Percentiles rank a stretch among this genome's conserved stretches.
These are phyloP conservation scores for Chlorella sp. DNA, from an alignment of 139 green algal species.

Conservation along the genomic window DNA sequence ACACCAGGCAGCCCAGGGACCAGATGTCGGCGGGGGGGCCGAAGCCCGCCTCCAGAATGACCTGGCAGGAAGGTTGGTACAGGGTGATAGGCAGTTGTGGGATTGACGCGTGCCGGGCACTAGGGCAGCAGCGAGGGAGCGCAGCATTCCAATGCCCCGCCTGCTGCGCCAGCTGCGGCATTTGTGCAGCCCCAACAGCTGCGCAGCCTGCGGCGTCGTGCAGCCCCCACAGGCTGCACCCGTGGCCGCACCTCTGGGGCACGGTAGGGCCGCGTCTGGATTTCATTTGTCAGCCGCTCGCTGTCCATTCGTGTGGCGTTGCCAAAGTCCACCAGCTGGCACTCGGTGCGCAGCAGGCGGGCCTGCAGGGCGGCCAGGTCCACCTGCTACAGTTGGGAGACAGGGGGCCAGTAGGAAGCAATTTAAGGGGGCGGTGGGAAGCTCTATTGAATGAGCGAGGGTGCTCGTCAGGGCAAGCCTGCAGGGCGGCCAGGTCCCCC, in stretches of 20 bases:
- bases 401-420: neutral
- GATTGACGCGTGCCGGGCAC: no score
- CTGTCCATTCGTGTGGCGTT: slow-evolving; percentile 69
- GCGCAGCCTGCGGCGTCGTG: neutral
- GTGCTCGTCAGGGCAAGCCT: no score
- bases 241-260: slow-evolving; percentile 76
- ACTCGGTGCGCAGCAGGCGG: slow-evolving; percentile 53
- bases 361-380: slow-evolving; percentile 28
- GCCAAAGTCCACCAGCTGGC: slow-evolving; percentile 98
- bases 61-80: slow-evolving; percentile 58
- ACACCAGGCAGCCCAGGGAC: slow-evolving; percentile 96
- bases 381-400: neutral
- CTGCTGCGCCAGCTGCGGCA: no score
- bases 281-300: slow-evolving; percentile 94
- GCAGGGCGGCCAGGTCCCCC: slow-evolving; percentile 17
- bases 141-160: no score
- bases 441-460: no score
- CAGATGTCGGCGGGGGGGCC: slow-evolving; percentile 95
- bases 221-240: no score
- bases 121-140: no score
- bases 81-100: no score
- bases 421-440: neutral
- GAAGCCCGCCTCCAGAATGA: slow-evolving; percentile 89
- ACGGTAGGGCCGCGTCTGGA: slow-evolving; percentile 98
- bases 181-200: neutral